Evolutionary conservation across 371 early-diverging fungal species (phyloP), one percentile per base, ranked within the genome.

Genomic region (Zancudomyces culisetae): DNA sequence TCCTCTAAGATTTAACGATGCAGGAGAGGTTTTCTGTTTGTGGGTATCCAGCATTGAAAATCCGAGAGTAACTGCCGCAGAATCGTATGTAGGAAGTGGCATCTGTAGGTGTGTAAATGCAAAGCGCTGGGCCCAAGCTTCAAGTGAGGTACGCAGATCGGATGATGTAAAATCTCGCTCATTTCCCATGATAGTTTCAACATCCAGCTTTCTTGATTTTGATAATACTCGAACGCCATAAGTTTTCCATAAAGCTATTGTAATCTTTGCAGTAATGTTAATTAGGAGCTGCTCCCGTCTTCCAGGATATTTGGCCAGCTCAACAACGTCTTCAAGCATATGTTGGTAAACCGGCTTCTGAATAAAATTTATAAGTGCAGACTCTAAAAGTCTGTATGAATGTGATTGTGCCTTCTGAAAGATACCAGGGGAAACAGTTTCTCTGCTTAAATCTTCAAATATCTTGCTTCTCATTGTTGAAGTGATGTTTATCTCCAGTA

Each of bases 91-190:
- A 10, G 43, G 43, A 24, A 43, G 43, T 43, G 6, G 43, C 12
- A 20, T 43, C 19, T 43, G 43, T 43, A 43, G 20, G 43, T 43
- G 6, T 8, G 21, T 43, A 20, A 10, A 21, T 6, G 19, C 43
- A 43, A 43, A 43, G 24, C 21, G 19, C 43, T 43, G 43, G 6
- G 43, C 43, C 43, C 43, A 43, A 21, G 43, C 43, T 43, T 43
- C 43, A 21, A 43, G 24, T 10, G 43, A 43, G 6, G 43, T 43
- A 20, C 43, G 43, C 24, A 43, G 43, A 20, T 43, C 43, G 19
- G 43, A 43, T 10, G 43, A 43, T 4, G 43, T 43, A 4, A 43
- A 20, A 8, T 4, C 43, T 21, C 19, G 43, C 19, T 43, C 43
- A 43, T 43, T 43, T 12, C 10, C 10, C 10, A 8, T 24, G 24